Percentiles rank a stretch among this genome's conserved stretches.
Evolutionary conservation across 2,329 filamentous ascomycete species (phyloP).

Genomic region (Penicillium palitans): DNA sequence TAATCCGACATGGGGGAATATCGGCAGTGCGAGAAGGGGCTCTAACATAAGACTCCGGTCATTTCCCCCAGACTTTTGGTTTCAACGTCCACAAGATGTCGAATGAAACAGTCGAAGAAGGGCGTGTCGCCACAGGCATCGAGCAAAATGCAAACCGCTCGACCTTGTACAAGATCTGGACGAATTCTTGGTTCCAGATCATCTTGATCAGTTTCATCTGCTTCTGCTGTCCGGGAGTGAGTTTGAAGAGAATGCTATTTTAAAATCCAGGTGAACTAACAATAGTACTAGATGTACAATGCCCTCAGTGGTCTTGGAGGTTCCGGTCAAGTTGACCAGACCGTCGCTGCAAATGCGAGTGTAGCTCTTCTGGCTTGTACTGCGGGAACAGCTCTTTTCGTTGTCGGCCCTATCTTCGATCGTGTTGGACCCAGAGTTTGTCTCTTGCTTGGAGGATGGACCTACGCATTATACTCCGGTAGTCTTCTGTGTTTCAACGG

Average conservation of each 20-base stretch:
- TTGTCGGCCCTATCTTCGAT: conserved; percentile 49
- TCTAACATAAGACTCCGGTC: not conserved
- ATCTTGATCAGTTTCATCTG: conserved; percentile 52
- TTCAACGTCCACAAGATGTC: conserved; percentile 10
- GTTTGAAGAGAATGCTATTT: not conserved
- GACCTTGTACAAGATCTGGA: conserved; percentile 34
- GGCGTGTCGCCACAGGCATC: conserved; percentile 19
- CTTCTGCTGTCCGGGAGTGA: conserved; percentile 48
- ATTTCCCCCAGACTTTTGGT: not conserved
- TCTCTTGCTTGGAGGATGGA: conserved; percentile 50
- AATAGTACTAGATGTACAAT: conserved; percentile 48
- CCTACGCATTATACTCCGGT: conserved; percentile 50
- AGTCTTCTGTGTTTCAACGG: conserved; percentile 48
- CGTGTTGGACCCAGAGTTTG: conserved; percentile 46
- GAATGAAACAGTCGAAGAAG: conserved; percentile 4
- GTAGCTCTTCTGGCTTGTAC: conserved; percentile 48
- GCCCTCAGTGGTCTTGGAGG: conserved; percentile 49
- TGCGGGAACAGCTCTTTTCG: conserved; percentile 46
- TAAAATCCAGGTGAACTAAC: not conserved
- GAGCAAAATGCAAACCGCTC: conserved; percentile 12
- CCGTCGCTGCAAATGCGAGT: conserved; percentile 50
- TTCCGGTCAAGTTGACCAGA: conserved; percentile 49
- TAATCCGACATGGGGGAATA: not conserved
- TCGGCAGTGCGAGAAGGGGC: not conserved
- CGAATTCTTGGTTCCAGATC: conserved; percentile 52